Percentiles rank a stretch among this genome's conserved stretches.
Evolutionary conservation across 2,329 filamentous ascomycete species (phyloP).

Genomic region (Cladophialophora yegresii): DNA sequence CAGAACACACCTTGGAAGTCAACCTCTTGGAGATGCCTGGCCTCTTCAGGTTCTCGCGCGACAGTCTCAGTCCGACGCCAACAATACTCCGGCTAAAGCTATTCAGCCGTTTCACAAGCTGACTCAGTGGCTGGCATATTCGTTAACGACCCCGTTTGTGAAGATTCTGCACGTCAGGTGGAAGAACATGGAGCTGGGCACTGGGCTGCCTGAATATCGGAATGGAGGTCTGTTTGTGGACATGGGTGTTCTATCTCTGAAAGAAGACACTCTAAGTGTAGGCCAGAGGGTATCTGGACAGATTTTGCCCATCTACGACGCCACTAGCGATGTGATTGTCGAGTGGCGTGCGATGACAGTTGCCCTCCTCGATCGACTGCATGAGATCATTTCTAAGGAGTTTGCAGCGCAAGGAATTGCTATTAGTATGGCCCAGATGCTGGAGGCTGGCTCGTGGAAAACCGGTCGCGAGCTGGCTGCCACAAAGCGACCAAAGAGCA

Average conservation of each 20-base stretch:
- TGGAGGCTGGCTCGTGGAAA: constrained; percentile 39
- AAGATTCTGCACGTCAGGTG: constrained; percentile 6
- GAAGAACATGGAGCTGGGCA: constrained; percentile 4
- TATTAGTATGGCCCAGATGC: constrained; percentile 43
- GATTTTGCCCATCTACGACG: constrained; percentile 10
- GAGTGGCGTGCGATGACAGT: constrained; percentile 24
- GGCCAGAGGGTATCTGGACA: constrained; percentile 12
- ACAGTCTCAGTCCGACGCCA: constrained; percentile 4
- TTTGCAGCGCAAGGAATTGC: constrained; percentile 47
- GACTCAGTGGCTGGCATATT: constrained; percentile 17
- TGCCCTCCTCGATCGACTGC: constrained; percentile 33
- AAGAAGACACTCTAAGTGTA: constrained; percentile 2
- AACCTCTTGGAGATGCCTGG: constrained; percentile 20
- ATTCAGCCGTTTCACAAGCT: constrained; percentile 22
- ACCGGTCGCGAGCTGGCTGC: constrained; percentile 40
- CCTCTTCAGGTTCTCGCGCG: constrained; percentile 14
- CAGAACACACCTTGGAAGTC: constrained; percentile 9
- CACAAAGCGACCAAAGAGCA: constrained; percentile 42
- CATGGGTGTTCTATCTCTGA: constrained; percentile 14
- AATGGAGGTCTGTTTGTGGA: constrained; percentile 21
- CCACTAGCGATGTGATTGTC: constrained; percentile 15
- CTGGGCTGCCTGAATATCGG: constrained; percentile 17
- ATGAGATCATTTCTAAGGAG: constrained; percentile 40
- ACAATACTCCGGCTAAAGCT: neutral
- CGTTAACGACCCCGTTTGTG: constrained; percentile 10